Evolutionary conservation across 2,329 filamentous ascomycete genomes (phyloP).

Genomic region (Eutypella sp.): DNA sequence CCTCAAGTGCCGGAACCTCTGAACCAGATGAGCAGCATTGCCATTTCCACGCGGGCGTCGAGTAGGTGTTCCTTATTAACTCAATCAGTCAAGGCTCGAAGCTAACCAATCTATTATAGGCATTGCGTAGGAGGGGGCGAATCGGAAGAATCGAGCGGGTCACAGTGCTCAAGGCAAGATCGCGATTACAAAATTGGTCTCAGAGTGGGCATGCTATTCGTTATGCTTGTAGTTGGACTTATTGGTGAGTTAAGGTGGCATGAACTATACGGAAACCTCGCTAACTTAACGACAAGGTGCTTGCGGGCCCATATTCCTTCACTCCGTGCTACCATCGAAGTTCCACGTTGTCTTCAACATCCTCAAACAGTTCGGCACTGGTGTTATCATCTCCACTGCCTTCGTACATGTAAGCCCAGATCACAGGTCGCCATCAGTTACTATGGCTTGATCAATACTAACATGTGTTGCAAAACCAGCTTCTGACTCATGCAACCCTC

Average conservation of each 20-base stretch:
- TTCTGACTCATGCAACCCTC: slow-evolving; percentile 66
- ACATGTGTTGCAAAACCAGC: slow-evolving; percentile 38
- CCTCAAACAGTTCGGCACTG: slow-evolving; percentile 70
- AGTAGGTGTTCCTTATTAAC: slow-evolving; percentile 48
- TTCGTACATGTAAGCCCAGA: slow-evolving; percentile 55
- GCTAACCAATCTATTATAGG: slow-evolving; percentile 23
- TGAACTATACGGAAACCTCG: not conserved
- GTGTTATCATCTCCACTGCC: slow-evolving; percentile 66
- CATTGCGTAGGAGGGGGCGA: slow-evolving; percentile 51
- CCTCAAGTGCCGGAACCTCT: slow-evolving; percentile 11
- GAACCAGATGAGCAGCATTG: slow-evolving; percentile 46
- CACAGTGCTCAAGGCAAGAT: slow-evolving; percentile 38
- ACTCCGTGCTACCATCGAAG: slow-evolving; percentile 49
- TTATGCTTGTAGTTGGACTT: slow-evolving; percentile 62
- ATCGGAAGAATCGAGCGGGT: slow-evolving; percentile 33
- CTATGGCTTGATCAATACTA: too few relatives aligned
- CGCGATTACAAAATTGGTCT: slow-evolving; percentile 63
- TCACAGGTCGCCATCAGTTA: too few relatives aligned
- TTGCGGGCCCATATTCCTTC: slow-evolving; percentile 61
- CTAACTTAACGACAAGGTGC: slow-evolving; percentile 36
- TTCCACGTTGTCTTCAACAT: slow-evolving; percentile 50
- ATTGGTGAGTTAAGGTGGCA: slow-evolving; percentile 42
- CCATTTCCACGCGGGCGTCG: slow-evolving; percentile 71
- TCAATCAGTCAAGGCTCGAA: not conserved
- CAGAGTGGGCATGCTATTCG: slow-evolving; percentile 67